Base-by-base conservation (phyloP, 2,329 filamentous ascomycete species). In the Aspergillus luchuensis region DNA sequence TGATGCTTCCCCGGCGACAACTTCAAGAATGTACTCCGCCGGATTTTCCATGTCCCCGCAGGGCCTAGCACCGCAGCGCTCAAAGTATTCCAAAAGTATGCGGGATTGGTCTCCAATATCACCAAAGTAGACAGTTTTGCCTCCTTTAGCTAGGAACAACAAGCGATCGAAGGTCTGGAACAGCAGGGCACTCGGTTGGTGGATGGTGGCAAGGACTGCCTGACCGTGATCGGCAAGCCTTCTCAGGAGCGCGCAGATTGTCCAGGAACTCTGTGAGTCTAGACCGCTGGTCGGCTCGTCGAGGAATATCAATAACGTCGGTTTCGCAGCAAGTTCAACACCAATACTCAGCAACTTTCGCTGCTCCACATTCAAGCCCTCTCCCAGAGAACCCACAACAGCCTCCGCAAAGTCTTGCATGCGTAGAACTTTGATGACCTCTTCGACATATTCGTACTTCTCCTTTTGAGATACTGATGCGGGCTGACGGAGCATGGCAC, bases 351-450 rank as follows among this genome's bases (percentile, higher is more conserved):
- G 82, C 66, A 91, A 88, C 72, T 88, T 88, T 6, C 86, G 80
- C 70, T 88, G 86, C 69, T 88, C 86, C 38, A 85, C 81, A 59
- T 85, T 85, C 57, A 85, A 73, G 72, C 82, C 92, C 78, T 95
- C 91, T 49, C 93, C 92, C 0, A 91, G 91, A 25, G 91, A 87
- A 80, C 93, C 93, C 58, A 97, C 91, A 43, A 97, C 84, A 7
- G 92, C 92, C 69, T 96, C 92, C 8, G 91, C 91, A 68, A 94
- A 96, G 55, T 91, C 87, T 62, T 91, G 83, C 92, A 97, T 96
- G 39, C 92, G 90, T 23, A 97, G 79, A 54, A 97, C 85, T 74
- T 89, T 89, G 72, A 97, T 96, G 6, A 97, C 91, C 69, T 95
- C 89, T 39, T 95, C 89, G 7, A 96, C 92, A 66, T 96, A 96